Percentiles rank a stretch among this genome's conserved stretches.
Evolutionary conservation across 306 rosid species (phyloP).

Genomic region (Cicer pinnatifidum): DNA sequence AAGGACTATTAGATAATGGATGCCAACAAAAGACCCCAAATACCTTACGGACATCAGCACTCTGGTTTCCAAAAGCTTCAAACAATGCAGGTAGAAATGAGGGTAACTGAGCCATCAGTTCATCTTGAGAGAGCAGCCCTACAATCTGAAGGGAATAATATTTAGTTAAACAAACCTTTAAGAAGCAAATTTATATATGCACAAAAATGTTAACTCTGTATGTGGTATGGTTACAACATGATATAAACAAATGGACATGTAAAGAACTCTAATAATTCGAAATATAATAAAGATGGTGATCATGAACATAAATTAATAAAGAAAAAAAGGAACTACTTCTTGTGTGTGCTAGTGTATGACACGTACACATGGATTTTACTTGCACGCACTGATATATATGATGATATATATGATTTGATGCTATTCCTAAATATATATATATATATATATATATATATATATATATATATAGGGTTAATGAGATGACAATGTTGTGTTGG

Average conservation of each 20-base stretch:
- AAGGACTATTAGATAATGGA: conserved; percentile 9
- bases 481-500: no score
- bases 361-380: no score
- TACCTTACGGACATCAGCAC: conserved; percentile 99
- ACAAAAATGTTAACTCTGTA: conserved; percentile 16
- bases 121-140: conserved; percentile 84
- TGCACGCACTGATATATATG: no score
- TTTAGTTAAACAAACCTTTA: conserved; percentile 29
- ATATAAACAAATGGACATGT: neutral
- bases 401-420: no score
- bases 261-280: conserved; percentile 3
- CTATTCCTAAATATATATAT: no score
- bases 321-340: neutral
- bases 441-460: no score
- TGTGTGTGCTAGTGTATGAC: no score
- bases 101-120: conserved; percentile 82
- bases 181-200: conserved; percentile 39
- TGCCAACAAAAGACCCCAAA: conserved; percentile 21
- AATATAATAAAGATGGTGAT: neutral
- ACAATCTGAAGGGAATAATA: conserved; percentile 67
- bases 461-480: no score
- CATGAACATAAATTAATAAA: no score
- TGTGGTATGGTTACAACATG: neutral
- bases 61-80: conserved; percentile 95
- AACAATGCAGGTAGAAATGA: conserved; percentile 94